These are phyloP conservation scores for Pseudogymnoascus sp. DNA, from an alignment of 2,329 filamentous ascomycete species.

Conservation along the genomic window DNA sequence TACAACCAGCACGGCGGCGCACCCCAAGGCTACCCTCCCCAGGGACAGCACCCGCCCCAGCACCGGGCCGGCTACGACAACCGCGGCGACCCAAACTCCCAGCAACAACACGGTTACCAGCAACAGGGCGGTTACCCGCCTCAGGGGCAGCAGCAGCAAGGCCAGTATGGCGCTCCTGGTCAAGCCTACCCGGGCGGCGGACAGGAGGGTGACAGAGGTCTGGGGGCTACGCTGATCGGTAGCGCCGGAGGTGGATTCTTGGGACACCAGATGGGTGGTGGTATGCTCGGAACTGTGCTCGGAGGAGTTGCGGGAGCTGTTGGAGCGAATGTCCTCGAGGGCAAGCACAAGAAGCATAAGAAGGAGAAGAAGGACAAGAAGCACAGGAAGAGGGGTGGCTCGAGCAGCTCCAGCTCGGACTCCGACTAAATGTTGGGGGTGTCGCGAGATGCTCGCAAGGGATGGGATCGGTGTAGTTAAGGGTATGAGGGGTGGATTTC, in stretches of 20 bases:
- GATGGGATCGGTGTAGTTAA: background rate
- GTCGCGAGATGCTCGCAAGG: background rate
- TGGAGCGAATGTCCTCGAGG: slow-evolving; percentile 46
- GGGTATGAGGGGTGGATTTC: background rate
- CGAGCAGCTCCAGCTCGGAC: slow-evolving; percentile 1
- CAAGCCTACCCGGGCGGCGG: slow-evolving; percentile 15
- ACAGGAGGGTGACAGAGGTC: slow-evolving; percentile 45
- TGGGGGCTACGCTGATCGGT: slow-evolving; percentile 48
- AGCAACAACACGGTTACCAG: background rate
- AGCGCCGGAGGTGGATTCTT: slow-evolving; percentile 47
- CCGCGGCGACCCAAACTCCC: slow-evolving; percentile 15
- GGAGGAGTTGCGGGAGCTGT: slow-evolving; percentile 49
- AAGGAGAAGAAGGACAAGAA: slow-evolving; percentile 21
- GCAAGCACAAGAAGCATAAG: slow-evolving; percentile 35
- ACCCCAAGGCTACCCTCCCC: slow-evolving; percentile 18
- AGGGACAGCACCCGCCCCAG: slow-evolving; percentile 20
- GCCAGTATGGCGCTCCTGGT: slow-evolving; percentile 13
- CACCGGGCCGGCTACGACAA: slow-evolving; percentile 15
- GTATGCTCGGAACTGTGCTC: slow-evolving; percentile 45
- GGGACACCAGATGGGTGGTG: slow-evolving; percentile 49
- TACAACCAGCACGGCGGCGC: background rate
- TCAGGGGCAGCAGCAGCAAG: slow-evolving; percentile 7
- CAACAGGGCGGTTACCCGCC: slow-evolving; percentile 6
- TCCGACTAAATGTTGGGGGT: background rate
- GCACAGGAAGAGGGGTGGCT: slow-evolving; percentile 12